These are phyloP conservation scores for Paramecium tetraurelia DNA, from an alignment of 73 alveolate species.

Conservation along the genomic window DNA sequence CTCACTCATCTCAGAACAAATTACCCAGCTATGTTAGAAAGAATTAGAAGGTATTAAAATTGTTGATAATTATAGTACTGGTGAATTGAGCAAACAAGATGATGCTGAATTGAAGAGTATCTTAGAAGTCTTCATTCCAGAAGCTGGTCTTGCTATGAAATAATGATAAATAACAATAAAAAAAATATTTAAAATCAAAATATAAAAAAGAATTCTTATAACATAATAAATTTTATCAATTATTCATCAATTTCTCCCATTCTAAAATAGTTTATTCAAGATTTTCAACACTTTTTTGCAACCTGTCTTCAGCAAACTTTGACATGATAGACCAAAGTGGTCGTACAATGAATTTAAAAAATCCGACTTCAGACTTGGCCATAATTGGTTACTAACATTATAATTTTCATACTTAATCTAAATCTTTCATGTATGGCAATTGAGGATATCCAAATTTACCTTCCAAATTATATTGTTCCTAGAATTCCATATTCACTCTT, in stretches of 20 bases:
- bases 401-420: constrained; percentile 44
- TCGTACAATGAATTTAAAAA: constrained; percentile 54
- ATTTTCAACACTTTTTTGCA: constrained; percentile 28
- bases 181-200: background rate
- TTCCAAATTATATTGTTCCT: constrained; percentile 37
- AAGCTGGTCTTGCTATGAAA: constrained; percentile 64
- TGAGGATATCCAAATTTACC: constrained; percentile 55
- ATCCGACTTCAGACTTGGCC: constrained; percentile 58
- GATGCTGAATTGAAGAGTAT: constrained; percentile 74
- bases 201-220: background rate
- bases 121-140: constrained; percentile 81
- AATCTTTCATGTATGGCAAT: constrained; percentile 57
- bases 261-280: constrained; percentile 35
- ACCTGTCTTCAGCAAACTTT: constrained; percentile 41
- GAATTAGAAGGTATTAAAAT: constrained; percentile 66
- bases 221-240: background rate
- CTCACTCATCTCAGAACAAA: constrained; percentile 74
- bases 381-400: constrained; percentile 17
- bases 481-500: constrained; percentile 54
- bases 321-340: constrained; percentile 52
- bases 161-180: background rate
- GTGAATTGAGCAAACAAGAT: constrained; percentile 52
- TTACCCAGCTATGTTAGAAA: constrained; percentile 76
- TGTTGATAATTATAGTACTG: background rate
- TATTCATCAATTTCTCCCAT: constrained; percentile 45